These are phyloP conservation scores for Phytophthora pseudosyringae DNA, from an alignment of 352 stramenopile genomes.

Conservation along the genomic window DNA sequence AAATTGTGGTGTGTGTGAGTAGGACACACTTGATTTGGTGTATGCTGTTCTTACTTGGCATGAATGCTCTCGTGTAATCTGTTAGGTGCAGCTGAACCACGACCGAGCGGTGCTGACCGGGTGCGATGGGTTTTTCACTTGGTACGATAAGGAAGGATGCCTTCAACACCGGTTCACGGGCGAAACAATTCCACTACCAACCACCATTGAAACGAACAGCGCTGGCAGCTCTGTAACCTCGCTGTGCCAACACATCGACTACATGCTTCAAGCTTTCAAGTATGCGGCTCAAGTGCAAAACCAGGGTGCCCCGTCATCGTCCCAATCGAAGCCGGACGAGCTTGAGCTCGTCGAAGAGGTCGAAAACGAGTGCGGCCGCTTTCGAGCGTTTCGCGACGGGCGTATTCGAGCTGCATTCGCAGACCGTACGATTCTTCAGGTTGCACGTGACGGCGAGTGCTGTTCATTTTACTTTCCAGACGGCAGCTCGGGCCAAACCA, in stretches of 20 bases:
- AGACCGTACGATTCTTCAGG: conserved; percentile 77
- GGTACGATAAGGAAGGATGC: conserved; percentile 39
- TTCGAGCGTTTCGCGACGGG: conserved; percentile 72
- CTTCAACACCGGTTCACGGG: conserved; percentile 62
- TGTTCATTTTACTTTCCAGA: conserved; percentile 67
- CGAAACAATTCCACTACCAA: conserved; percentile 60
- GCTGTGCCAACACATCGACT: conserved; percentile 45
- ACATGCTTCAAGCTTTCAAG: conserved; percentile 38
- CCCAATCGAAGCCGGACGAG: conserved; percentile 7
- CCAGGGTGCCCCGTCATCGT: not conserved
- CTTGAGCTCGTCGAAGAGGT: conserved; percentile 43
- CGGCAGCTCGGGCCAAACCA: conserved; percentile 46
- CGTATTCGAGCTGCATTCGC: conserved; percentile 67
- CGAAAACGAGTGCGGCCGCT: conserved; percentile 61
- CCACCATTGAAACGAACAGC: conserved; percentile 22
- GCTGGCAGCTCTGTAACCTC: conserved; percentile 19
- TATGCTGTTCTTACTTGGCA: not conserved
- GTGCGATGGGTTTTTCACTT: conserved; percentile 55
- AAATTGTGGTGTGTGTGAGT: conserved; percentile 34
- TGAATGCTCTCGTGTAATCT: not conserved
- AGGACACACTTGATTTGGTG: not conserved
- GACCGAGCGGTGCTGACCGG: conserved; percentile 29
- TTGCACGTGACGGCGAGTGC: conserved; percentile 39
- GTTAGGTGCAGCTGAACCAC: conserved; percentile 26
- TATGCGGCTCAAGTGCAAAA: conserved; percentile 1